Evolutionary conservation across 2,329 filamentous ascomycete genomes (phyloP).

Genomic region (Fusarium sp.): DNA sequence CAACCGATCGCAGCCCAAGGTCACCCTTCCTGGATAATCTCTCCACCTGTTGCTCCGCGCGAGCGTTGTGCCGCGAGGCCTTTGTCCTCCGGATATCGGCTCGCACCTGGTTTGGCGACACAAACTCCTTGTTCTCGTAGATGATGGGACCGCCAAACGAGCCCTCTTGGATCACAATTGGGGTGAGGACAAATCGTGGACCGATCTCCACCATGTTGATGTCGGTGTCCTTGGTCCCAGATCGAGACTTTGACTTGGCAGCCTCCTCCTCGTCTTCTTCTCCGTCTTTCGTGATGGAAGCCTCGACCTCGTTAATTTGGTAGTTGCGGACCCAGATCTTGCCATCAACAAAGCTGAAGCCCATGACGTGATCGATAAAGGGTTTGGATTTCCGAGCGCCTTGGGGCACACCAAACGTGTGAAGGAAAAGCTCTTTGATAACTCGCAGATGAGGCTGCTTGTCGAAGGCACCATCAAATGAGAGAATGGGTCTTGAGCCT

Average conservation of each 20-base stretch:
- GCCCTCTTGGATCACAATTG: slow-evolving; percentile 95
- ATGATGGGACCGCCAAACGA: slow-evolving; percentile 97
- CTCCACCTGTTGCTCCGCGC: slow-evolving; percentile 82
- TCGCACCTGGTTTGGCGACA: slow-evolving; percentile 94
- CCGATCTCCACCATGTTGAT: slow-evolving; percentile 93
- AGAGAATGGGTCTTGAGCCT: slow-evolving; percentile 90
- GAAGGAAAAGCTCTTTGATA: slow-evolving; percentile 90
- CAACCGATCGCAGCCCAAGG: slow-evolving; percentile 80
- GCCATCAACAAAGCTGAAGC: slow-evolving; percentile 90
- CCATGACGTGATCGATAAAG: slow-evolving; percentile 96
- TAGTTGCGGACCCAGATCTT: slow-evolving; percentile 98
- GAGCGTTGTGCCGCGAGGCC: slow-evolving; percentile 82
- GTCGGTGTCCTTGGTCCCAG: slow-evolving; percentile 74
- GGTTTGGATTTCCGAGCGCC: slow-evolving; percentile 92
- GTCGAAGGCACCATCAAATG: slow-evolving; percentile 92
- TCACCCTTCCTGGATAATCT: slow-evolving; percentile 81
- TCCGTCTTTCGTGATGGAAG: slow-evolving; percentile 61
- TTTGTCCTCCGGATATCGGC: slow-evolving; percentile 84
- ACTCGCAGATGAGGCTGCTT: slow-evolving; percentile 83
- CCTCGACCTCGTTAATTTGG: slow-evolving; percentile 89
- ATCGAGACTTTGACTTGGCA: slow-evolving; percentile 53
- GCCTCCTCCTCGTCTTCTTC: slow-evolving; percentile 65
- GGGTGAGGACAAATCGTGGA: slow-evolving; percentile 91
- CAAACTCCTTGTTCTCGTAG: slow-evolving; percentile 98
- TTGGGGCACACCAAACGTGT: slow-evolving; percentile 93